These are phyloP conservation scores for Xylariaceae sp. DNA, from an alignment of 2,329 filamentous ascomycete genomes.

Conservation along the genomic window DNA sequence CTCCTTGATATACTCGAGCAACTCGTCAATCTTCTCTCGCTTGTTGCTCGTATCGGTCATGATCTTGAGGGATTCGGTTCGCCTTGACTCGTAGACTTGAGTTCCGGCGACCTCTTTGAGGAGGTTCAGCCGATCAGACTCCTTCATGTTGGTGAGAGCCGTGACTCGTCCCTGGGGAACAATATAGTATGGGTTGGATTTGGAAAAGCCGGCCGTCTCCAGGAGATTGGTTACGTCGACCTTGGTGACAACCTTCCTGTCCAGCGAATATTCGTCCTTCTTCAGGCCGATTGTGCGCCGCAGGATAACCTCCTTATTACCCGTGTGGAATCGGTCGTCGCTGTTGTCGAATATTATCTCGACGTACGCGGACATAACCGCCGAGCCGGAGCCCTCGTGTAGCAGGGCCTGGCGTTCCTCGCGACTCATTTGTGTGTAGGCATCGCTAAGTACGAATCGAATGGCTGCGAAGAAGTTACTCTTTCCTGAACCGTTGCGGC, in stretches of 20 bases:
- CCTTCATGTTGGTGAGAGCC: conserved; percentile 97
- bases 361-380: conserved; percentile 98
- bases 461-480: conserved; percentile 99
- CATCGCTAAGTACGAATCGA: conserved; percentile 95
- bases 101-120: conserved; percentile 98
- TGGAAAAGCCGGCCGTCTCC: conserved; percentile 92
- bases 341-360: conserved; percentile 98
- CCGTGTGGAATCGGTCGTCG: conserved; percentile 91
- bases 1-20: conserved; percentile 87
- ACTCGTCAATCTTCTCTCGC: conserved; percentile 86
- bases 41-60: conserved; percentile 97
- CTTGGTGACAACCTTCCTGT: conserved; percentile 94
- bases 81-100: conserved; percentile 89
- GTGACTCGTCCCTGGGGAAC: conserved; percentile 96
- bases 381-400: conserved; percentile 96
- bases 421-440: conserved; percentile 90
- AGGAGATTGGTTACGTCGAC: conserved; percentile 91
- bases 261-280: conserved; percentile 97
- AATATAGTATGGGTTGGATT: conserved; percentile 98
- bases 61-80: conserved; percentile 89
- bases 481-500: conserved; percentile 98
- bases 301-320: conserved; percentile 82
- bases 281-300: conserved; percentile 94
- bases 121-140: conserved; percentile 80
- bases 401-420: conserved; percentile 93